A percentile compares a stretch with the other conserved stretches of the same genome.
Conservation (phyloP, 208 protist genomes). For the Porcisia deanei region DNA sequence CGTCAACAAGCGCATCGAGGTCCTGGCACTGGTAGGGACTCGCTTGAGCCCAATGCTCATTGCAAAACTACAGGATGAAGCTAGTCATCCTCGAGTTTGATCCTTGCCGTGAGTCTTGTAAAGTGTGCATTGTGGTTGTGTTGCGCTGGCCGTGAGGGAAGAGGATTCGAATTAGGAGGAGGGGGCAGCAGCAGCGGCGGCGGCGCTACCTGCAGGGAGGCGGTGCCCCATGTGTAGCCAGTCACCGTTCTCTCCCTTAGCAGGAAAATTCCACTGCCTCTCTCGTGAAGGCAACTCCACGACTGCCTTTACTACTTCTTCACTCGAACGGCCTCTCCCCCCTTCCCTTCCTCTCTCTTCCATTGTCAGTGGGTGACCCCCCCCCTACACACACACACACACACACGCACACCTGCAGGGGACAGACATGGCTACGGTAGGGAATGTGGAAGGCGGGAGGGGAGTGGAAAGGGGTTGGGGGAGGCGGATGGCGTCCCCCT, state of each 20-base stretch:
- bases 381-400: background rate
- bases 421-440: no score
- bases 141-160: background rate
- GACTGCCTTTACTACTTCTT: background rate
- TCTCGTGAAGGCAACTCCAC: background rate
- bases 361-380: no score
- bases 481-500: no score
- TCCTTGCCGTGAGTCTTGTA: background rate
- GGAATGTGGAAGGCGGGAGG: no score
- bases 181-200: no score
- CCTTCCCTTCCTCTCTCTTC: background rate
- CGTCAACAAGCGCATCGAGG: conserved; percentile 54
- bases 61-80: conserved; percentile 51
- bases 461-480: background rate
- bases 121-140: background rate
- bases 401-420: background rate
- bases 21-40: conserved; percentile 68
- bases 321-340: background rate
- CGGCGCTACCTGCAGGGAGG: background rate
- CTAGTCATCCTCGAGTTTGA: conserved; percentile 24
- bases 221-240: background rate
- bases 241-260: no score
- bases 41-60: conserved; percentile 63
- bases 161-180: background rate
- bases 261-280: no score